These are phyloP conservation scores for Trametes hirsuta DNA, from an alignment of 1,284 basidiomycete species.

Conservation along the genomic window DNA sequence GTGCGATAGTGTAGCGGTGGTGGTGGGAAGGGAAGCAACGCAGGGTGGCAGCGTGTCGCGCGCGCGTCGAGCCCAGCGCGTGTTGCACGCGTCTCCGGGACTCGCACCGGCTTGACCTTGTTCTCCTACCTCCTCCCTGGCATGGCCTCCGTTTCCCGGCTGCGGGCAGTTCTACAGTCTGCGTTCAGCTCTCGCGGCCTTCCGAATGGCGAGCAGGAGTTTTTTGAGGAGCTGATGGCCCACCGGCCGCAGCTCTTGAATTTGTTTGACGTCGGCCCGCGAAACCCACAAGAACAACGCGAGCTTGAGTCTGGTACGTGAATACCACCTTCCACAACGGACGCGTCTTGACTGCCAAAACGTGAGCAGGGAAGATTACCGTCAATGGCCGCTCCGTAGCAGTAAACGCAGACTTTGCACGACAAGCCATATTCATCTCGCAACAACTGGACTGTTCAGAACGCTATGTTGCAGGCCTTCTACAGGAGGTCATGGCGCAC, in stretches of 20 bases:
- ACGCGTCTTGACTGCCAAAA: not conserved
- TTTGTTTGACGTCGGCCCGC: conserved; percentile 65
- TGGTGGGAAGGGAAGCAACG: conserved; percentile 4
- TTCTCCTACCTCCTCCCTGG: conserved; percentile 6
- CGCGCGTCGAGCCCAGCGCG: conserved; percentile 11
- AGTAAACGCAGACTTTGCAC: conserved; percentile 74
- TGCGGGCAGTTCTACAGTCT: conserved; percentile 46
- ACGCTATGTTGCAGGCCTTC: conserved; percentile 69
- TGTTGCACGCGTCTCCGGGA: conserved; percentile 17
- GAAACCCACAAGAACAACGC: conserved; percentile 64
- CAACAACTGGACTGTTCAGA: conserved; percentile 80
- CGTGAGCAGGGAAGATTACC: conserved; percentile 56
- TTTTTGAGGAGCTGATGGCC: conserved; percentile 73
- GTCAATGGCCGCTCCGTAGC: conserved; percentile 63
- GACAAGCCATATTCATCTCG: conserved; percentile 74
- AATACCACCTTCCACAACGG: not conserved
- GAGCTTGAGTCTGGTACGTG: conserved; percentile 74
- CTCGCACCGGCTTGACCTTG: conserved; percentile 14
- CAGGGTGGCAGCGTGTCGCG: not conserved
- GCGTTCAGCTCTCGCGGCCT: conserved; percentile 43
- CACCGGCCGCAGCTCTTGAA: conserved; percentile 63
- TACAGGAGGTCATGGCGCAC: conserved; percentile 62
- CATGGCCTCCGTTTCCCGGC: conserved; percentile 49
- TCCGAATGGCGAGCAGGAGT: conserved; percentile 64
- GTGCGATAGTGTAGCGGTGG: conserved; percentile 7